These are phyloP conservation scores for Iris pallida DNA, from an alignment of 116 monocot genomes.

Conservation along the genomic window DNA sequence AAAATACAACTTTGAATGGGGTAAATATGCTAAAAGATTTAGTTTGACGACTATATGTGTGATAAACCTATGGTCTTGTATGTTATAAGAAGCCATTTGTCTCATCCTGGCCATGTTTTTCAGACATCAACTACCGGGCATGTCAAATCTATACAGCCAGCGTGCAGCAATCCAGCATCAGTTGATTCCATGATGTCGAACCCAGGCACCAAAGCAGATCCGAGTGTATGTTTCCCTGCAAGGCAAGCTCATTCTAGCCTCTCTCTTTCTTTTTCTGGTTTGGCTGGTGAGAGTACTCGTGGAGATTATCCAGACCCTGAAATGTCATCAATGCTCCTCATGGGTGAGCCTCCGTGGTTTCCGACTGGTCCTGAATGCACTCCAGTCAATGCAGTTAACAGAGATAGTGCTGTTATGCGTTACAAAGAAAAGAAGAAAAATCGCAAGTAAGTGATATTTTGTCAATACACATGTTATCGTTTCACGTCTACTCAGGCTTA, in stretches of 20 bases:
- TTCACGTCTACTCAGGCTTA: neutral
- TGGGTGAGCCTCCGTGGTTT: conserved; percentile 59
- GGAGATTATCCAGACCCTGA: conserved; percentile 65
- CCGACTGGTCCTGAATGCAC: conserved; percentile 25
- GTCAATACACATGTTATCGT: neutral
- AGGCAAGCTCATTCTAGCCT: conserved; percentile 52
- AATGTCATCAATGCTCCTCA: conserved; percentile 46
- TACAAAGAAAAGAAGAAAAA: conserved; percentile 91
- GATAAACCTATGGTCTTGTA: too few species aligned
- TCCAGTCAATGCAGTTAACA: conserved; percentile 26
- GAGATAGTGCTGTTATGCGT: conserved; percentile 60
- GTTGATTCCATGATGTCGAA: conserved; percentile 53
- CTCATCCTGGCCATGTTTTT: conserved; percentile 4
- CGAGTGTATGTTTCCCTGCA: conserved; percentile 27
- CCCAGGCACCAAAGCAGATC: conserved; percentile 36
- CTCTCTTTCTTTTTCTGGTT: conserved; percentile 70
- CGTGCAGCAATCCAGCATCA: conserved; percentile 39
- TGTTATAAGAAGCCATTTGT: too few species aligned
- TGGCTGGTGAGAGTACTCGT: conserved; percentile 71
- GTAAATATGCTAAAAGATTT: too few species aligned
- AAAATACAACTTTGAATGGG: too few species aligned
- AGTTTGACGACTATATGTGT: too few species aligned
- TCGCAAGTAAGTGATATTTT: conserved; percentile 55
- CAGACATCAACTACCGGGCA: conserved; percentile 39
- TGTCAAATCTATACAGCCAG: conserved; percentile 27